phyloP scores from a whole-genome alignment of 1,139 yeast genomes.

The Yarrowia galli region DNA sequence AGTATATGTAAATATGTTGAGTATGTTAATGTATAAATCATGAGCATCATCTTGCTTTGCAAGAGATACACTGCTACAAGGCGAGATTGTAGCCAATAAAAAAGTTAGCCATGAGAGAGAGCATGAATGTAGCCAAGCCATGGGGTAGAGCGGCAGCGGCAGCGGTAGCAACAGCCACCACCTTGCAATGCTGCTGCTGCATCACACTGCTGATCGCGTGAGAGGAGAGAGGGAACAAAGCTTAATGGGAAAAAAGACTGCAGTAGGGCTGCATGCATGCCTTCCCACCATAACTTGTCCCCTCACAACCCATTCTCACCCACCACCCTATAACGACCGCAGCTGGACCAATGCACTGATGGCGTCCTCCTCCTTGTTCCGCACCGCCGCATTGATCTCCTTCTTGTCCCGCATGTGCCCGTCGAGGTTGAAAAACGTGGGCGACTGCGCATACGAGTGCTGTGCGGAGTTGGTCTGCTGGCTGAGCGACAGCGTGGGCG shows the following conservation, averaged over 20 bases:
- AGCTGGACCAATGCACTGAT: slow-evolving; percentile 52
- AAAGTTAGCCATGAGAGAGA: slow-evolving; percentile 8
- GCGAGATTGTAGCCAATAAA: slow-evolving; percentile 6
- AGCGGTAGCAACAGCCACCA: no score
- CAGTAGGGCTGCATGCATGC: slow-evolving; percentile 9
- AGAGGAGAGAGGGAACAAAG: background rate
- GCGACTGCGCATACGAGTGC: slow-evolving; percentile 34
- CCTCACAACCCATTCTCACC: background rate
- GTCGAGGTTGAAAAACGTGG: slow-evolving; percentile 36
- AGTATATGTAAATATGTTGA: background rate
- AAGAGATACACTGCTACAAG: background rate
- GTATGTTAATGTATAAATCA: slow-evolving; percentile 29
- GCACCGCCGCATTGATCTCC: slow-evolving; percentile 34
- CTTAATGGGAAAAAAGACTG: slow-evolving; percentile 10
- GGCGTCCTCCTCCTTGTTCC: slow-evolving; percentile 51
- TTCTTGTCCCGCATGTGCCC: slow-evolving; percentile 34
- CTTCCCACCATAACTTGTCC: background rate
- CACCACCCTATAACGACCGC: slow-evolving; percentile 25
- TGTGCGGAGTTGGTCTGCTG: slow-evolving; percentile 22
- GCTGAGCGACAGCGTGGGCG: slow-evolving; percentile 34
- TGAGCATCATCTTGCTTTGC: slow-evolving; percentile 9
- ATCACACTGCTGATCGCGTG: slow-evolving; percentile 23
- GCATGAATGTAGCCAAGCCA: no score
- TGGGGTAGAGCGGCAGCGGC: no score
- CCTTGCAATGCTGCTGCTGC: no score